Base-by-base conservation (phyloP, 148 eudicot genomes). In the Salicornia ramosissima region DNA sequence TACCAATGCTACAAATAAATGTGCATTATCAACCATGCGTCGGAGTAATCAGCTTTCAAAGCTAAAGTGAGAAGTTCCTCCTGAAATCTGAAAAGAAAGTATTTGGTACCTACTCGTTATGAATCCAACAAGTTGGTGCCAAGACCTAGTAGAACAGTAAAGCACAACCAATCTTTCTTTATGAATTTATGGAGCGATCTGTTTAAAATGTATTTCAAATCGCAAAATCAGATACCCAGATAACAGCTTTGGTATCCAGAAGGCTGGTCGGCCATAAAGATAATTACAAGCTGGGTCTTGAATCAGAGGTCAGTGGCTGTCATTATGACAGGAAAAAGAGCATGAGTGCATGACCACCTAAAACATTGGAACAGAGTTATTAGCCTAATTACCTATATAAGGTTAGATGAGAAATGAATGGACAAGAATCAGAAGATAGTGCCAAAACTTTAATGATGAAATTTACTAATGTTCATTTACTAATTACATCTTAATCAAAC, bases 331-430 rank as follows among this genome's bases (percentile, higher is more conserved):
- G n/a, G n/a, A 36, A 11, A 61, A 13, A 3, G 59, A 49, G 51
- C 21, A 58, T 33, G 18, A 25, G 71, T 25, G 56, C 55, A 56
- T 34, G 65, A 53, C 53, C 39, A 49, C 31, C 75, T 77, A 19
- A 10, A 55, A 58, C 13, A 46, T 56, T 45, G 28, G 22, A 71
- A 56, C 30, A 15, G 47, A 40, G 19, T 26, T 40, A 47, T 67
- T n/a, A 69, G 7, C 16, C 31, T 59, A 59, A 18, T 8, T 36
- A 4, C 40, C 8, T 36, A 36, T 36, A 36, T 36, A 36, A 8
- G 40, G 8, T 36, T 36, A 3, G 4, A 36, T 8, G 8, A 3
- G 40, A 36, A 36, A 36, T 36, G 4, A 8, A 3, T 3, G 4
- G 40, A 8, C 40, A 36, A 36, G 8, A 8, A 36, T 36, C 5